A percentile compares a stretch with the other conserved stretches of the same genome.
phyloP scores from a whole-genome alignment of 2,329 filamentous ascomycete species.

The Epichloe coenophiala region DNA sequence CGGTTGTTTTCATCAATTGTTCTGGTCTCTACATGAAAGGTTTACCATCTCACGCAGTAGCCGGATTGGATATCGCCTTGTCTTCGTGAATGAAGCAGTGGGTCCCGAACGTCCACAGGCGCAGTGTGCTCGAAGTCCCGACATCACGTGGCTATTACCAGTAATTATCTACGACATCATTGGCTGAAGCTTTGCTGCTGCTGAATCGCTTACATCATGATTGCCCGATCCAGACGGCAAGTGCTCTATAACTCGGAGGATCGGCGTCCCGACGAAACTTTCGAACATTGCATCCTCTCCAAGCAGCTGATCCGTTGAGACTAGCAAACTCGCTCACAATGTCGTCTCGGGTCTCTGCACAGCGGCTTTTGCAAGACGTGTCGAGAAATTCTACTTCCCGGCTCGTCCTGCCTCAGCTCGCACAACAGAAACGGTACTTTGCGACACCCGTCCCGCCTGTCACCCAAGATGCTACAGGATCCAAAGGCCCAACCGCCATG shows the following conservation, averaged over 20 bases:
- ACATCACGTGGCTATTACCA: conserved; percentile 15
- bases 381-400: conserved; percentile 14
- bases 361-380: conserved; percentile 16
- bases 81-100: conserved; percentile 4
- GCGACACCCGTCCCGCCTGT: conserved; percentile 52
- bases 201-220: conserved; percentile 2
- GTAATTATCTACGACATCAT: conserved; percentile 14
- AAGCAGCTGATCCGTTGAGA: background rate
- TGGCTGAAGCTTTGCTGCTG: conserved; percentile 7
- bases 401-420: conserved; percentile 17
- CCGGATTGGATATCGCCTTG: background rate
- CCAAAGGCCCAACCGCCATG: conserved; percentile 83
- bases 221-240: background rate
- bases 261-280: background rate
- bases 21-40: too few species aligned
- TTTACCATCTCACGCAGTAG: too few species aligned
- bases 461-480: conserved; percentile 58
- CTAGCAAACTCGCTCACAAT: conserved; percentile 10
- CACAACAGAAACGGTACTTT: conserved; percentile 19
- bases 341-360: conserved; percentile 18
- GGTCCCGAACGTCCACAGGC: conserved; percentile 3
- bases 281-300: background rate
- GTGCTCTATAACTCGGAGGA: background rate
- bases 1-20: background rate
- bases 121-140: too few species aligned